Conservation (phyloP, 495 filamentous ascomycete species). For the Hyaloscypha finlandica region DNA sequence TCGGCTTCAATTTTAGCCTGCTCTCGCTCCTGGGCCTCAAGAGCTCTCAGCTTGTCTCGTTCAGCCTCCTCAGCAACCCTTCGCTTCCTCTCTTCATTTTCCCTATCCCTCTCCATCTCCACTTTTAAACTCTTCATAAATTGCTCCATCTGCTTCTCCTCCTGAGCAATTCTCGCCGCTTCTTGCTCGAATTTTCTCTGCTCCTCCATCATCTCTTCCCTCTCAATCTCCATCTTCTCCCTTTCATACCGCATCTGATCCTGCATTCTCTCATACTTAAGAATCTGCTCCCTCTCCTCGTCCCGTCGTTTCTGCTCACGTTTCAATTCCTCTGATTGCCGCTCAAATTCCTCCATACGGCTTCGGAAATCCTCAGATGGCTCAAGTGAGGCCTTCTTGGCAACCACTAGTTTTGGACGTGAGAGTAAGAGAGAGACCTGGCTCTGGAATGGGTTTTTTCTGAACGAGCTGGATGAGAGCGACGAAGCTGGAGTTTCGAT, state of each 20-base stretch:
- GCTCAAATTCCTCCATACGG: constrained; percentile 6
- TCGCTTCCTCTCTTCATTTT: constrained; percentile 1
- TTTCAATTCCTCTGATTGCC: constrained; percentile 1
- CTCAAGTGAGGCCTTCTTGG: neutral
- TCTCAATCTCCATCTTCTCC: constrained; percentile 11
- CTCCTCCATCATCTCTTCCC: constrained; percentile 12
- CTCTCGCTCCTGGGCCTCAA: constrained; percentile 2
- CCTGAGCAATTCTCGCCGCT: constrained; percentile 3
- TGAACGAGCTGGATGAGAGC: neutral
- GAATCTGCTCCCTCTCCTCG: constrained; percentile 6
- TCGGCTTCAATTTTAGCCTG: neutral
- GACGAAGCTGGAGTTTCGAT: neutral
- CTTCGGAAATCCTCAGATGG: neutral
- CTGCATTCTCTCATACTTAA: constrained; percentile 1
- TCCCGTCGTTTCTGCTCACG: neutral
- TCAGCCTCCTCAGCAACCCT: constrained; percentile 3
- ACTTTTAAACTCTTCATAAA: constrained; percentile 6
- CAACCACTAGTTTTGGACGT: neutral
- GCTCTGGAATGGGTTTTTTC: neutral
- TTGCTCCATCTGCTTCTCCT: constrained; percentile 15
- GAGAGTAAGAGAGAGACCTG: neutral
- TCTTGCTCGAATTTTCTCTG: constrained; percentile 5
- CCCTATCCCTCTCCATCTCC: constrained; percentile 3
- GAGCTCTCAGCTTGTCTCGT: constrained; percentile 3
- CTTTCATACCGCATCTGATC: neutral